These are phyloP conservation scores for Candida mattraensis DNA, from an alignment of 805 yeast genomes.

Conservation along the genomic window DNA sequence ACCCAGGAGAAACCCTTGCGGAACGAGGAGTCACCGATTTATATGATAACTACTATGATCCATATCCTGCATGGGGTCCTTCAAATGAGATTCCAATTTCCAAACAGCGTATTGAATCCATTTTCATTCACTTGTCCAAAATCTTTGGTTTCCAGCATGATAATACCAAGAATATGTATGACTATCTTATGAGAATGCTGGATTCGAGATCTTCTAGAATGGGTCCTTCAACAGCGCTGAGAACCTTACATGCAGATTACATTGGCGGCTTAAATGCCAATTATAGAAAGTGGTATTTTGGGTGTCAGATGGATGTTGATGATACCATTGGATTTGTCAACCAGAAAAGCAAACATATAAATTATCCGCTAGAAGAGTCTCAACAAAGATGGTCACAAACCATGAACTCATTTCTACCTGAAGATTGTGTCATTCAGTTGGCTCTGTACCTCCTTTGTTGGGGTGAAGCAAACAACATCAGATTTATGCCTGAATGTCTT, in stretches of 20 bases:
- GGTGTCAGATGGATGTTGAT: conserved; percentile 64
- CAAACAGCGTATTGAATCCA: conserved; percentile 53
- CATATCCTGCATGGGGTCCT: conserved; percentile 54
- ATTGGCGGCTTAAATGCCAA: conserved; percentile 71
- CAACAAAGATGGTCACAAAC: conserved; percentile 51
- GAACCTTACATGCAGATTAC: conserved; percentile 68
- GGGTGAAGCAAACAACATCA: conserved; percentile 87
- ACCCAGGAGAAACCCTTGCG: conserved; percentile 32
- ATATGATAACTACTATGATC: conserved; percentile 46
- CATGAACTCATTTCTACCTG: conserved; percentile 49
- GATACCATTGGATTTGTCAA: conserved; percentile 43
- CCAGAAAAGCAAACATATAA: conserved; percentile 24
- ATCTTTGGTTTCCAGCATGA: conserved; percentile 71
- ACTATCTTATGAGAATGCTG: conserved; percentile 56
- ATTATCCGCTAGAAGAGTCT: conserved; percentile 39
- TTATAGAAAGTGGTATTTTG: conserved; percentile 75
- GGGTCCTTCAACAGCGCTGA: conserved; percentile 54
- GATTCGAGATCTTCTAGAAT: conserved; percentile 71
- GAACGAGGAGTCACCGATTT: conserved; percentile 40
- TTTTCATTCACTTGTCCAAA: conserved; percentile 50
- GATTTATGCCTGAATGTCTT: conserved; percentile 88
- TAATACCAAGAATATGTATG: conserved; percentile 65
- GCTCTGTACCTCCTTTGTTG: conserved; percentile 73
- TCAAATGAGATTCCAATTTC: conserved; percentile 46
- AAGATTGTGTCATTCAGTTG: conserved; percentile 60